A percentile compares a stretch with the other conserved stretches of the same genome.
Evolutionary conservation across 2,329 filamentous ascomycete species (phyloP).

Genomic region (Neonectria sp.): DNA sequence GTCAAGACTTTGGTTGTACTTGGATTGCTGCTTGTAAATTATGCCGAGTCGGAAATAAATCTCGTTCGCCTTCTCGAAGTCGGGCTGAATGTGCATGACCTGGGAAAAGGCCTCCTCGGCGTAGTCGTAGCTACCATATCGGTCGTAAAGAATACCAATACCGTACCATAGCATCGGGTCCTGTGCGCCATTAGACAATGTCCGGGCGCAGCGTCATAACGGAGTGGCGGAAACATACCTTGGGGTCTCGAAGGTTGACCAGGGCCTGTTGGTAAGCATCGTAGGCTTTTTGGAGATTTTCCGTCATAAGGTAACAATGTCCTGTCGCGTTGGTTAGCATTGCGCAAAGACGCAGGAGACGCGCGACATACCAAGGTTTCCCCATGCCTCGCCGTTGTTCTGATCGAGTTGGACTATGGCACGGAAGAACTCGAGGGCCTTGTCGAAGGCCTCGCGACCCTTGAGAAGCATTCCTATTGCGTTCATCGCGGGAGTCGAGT

Average conservation of each 20-base stretch:
- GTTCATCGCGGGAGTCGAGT: conserved; percentile 93
- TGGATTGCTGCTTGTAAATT: conserved; percentile 98
- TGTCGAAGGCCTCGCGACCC: conserved; percentile 92
- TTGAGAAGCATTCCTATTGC: conserved; percentile 93
- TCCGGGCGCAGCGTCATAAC: neutral
- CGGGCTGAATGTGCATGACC: conserved; percentile 98
- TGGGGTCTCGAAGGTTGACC: conserved; percentile 93
- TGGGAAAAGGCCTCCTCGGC: conserved; percentile 98
- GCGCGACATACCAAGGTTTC: conserved; percentile 81
- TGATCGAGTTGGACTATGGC: conserved; percentile 91
- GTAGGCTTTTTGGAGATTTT: conserved; percentile 96
- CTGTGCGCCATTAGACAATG: conserved; percentile 57
- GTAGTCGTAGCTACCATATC: conserved; percentile 96
- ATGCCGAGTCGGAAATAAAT: conserved; percentile 99
- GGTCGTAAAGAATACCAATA: conserved; percentile 96
- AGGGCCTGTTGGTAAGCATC: conserved; percentile 96
- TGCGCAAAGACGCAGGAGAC: conserved; percentile 17
- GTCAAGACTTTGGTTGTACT: conserved; percentile 92
- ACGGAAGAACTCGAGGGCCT: conserved; percentile 93
- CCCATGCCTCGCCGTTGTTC: conserved; percentile 96
- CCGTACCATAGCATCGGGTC: conserved; percentile 99
- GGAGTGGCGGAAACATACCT: conserved; percentile 69
- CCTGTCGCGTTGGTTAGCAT: conserved; percentile 65
- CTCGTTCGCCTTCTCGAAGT: conserved; percentile 98
- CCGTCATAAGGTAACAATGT: conserved; percentile 99